Evolutionary conservation across 441 rosid species (phyloP).

Genomic region (Omphalea diandra): DNA sequence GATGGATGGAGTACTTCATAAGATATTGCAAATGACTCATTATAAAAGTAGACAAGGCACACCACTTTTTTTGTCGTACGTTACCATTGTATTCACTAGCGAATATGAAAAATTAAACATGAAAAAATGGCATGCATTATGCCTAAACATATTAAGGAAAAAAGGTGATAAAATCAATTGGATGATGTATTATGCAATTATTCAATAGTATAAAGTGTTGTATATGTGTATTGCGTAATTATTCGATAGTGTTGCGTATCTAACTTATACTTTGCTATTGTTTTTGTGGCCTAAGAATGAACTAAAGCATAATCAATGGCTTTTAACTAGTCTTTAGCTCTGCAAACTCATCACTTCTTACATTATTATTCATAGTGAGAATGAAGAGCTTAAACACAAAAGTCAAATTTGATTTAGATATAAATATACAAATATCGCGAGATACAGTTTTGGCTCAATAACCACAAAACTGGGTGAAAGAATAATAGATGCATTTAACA

Average conservation of each 20-base stretch:
- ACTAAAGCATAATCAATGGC: background rate
- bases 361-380: background rate
- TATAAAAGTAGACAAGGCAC: no score
- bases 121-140: background rate
- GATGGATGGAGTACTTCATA: no score
- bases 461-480: background rate
- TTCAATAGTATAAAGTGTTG: background rate
- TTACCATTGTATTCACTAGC: no score
- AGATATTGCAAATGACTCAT: background rate
- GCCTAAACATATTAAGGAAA: background rate
- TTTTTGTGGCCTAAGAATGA: background rate
- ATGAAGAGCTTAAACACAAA: conserved; percentile 1
- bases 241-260: background rate
- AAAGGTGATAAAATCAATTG: background rate
- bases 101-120: background rate
- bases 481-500: background rate
- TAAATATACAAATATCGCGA: background rate
- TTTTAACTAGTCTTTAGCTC: background rate
- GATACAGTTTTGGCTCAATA: background rate
- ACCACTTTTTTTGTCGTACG: no score
- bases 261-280: background rate
- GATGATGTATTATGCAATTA: no score
- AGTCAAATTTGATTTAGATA: background rate
- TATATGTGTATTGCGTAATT: no score
- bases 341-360: background rate